phyloP scores from a whole-genome alignment of 495 filamentous ascomycete species.

The Podospora fimiseda region DNA sequence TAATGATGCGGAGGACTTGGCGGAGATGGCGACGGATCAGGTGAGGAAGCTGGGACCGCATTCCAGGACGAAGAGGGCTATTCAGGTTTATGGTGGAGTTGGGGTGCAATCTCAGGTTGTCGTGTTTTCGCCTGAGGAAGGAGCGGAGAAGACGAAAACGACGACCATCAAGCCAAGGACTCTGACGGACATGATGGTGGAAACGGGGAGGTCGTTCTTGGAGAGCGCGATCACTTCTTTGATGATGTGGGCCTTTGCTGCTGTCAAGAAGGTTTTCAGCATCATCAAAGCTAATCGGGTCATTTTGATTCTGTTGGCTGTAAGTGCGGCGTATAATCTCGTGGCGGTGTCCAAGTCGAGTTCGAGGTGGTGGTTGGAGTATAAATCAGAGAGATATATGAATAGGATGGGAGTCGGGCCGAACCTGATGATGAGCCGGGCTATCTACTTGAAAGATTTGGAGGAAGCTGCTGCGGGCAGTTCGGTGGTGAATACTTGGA shows the following conservation, averaged over 20 bases:
- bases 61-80: constrained; percentile 81
- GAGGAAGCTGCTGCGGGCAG: constrained; percentile 54
- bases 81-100: constrained; percentile 82
- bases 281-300: constrained; percentile 68
- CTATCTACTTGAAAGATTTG: constrained; percentile 77
- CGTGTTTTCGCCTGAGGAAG: constrained; percentile 51
- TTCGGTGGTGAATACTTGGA: constrained; percentile 17
- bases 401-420: constrained; percentile 68
- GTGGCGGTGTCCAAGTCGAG: constrained; percentile 61
- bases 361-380: constrained; percentile 78
- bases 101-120: constrained; percentile 63
- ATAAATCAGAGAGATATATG: constrained; percentile 74
- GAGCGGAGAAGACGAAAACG: constrained; percentile 28
- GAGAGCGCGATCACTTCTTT: constrained; percentile 65
- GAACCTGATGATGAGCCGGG: constrained; percentile 72
- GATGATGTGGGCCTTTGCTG: constrained; percentile 65
- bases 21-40: constrained; percentile 80
- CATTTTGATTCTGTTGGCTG: constrained; percentile 58
- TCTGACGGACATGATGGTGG: constrained; percentile 60
- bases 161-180: constrained; percentile 61
- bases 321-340: constrained; percentile 64
- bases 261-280: constrained; percentile 57
- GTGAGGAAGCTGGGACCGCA: constrained; percentile 74
- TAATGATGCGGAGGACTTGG: constrained; percentile 76
- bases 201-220: constrained; percentile 59